Conservation (phyloP, 371 early-diverging fungal genomes). For the Mucor mucedo region DNA sequence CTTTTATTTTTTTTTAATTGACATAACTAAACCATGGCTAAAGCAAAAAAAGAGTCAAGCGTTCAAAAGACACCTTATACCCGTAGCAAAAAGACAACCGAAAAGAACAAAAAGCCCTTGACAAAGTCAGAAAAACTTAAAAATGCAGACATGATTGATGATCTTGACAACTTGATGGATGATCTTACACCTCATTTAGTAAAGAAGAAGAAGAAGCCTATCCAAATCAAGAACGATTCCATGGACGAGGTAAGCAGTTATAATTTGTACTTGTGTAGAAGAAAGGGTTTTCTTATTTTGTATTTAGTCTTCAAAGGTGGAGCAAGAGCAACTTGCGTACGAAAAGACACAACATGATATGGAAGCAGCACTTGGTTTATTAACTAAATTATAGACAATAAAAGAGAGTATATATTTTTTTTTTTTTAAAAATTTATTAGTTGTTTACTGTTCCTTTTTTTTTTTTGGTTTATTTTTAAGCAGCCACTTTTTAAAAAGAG, state of each 20-base stretch:
- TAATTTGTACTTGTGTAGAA: not conserved
- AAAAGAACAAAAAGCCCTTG: slow-evolving; percentile 26
- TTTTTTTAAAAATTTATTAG: slow-evolving; percentile 1
- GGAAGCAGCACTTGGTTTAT: slow-evolving; percentile 47
- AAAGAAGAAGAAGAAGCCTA: slow-evolving; percentile 34
- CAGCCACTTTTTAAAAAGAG: not conserved
- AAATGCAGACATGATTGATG: slow-evolving; percentile 37
- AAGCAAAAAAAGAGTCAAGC: slow-evolving; percentile 23
- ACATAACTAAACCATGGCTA: slow-evolving; percentile 17
- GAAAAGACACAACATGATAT: slow-evolving; percentile 52
- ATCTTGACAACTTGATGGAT: slow-evolving; percentile 41
- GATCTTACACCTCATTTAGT: slow-evolving; percentile 39
- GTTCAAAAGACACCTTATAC: slow-evolving; percentile 29
- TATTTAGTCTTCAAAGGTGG: slow-evolving; percentile 27
- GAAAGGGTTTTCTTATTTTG: not conserved
- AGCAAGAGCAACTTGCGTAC: slow-evolving; percentile 44
- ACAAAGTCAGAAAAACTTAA: slow-evolving; percentile 32
- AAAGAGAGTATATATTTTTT: not conserved
- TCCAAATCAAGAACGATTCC: slow-evolving; percentile 21
- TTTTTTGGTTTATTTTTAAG: not conserved
- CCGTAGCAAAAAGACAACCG: slow-evolving; percentile 18
- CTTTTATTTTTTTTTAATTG: too few relatives aligned
- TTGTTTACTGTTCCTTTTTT: slow-evolving; percentile 2
- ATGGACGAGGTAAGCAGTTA: slow-evolving; percentile 25
- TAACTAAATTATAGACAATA: slow-evolving; percentile 38